Evolutionary conservation across 78 protist genomes (phyloP).

Genomic region (Dictyostelium brefeldianum): DNA sequence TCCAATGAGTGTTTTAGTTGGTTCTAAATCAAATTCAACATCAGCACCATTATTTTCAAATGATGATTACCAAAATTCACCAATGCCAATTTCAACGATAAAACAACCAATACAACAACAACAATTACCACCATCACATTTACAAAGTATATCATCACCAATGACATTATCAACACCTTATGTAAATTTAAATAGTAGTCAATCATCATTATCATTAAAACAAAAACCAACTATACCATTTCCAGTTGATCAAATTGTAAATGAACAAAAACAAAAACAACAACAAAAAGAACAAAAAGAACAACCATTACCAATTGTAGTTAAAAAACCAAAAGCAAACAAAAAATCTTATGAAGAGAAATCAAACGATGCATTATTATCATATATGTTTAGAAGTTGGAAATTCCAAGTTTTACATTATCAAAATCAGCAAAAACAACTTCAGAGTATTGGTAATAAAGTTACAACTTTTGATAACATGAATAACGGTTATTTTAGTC

Average conservation of each 20-base stretch:
- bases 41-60: background rate
- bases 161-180: constrained; percentile 16
- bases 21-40: background rate
- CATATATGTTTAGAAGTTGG: constrained; percentile 62
- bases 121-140: background rate
- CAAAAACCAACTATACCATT: background rate
- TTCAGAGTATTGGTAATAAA: background rate
- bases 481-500: no score
- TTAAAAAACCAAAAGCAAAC: background rate
- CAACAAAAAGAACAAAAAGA: background rate
- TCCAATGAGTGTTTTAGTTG: constrained; percentile 31
- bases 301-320: background rate
- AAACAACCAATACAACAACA: background rate
- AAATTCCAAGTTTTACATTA: background rate
- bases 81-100: background rate
- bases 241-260: background rate
- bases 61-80: background rate
- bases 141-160: background rate
- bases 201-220: background rate
- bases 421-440: constrained; percentile 8
- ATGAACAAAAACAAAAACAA: background rate
- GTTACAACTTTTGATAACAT: background rate
- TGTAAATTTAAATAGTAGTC: background rate
- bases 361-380: background rate
- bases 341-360: constrained; percentile 43